A percentile compares a stretch with the other conserved stretches of the same genome.
Evolutionary conservation across 2,329 filamentous ascomycete genomes (phyloP).

Genomic region (Pseudogymnoascus sp.): DNA sequence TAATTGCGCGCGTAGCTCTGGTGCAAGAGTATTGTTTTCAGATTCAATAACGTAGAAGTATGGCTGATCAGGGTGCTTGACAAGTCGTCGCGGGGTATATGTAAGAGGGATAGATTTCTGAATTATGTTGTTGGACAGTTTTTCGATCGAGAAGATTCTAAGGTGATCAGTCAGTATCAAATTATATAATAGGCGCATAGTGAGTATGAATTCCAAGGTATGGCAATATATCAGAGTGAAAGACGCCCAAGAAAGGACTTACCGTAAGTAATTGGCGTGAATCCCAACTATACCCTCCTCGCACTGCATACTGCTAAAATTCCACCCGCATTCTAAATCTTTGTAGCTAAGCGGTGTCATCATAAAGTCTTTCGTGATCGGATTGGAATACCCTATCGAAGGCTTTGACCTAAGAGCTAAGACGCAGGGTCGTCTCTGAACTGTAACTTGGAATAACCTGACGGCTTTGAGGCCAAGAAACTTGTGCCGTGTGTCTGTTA

Average conservation of each 20-base stretch:
- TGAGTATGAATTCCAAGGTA: slow-evolving; percentile 13
- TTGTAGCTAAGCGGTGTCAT: slow-evolving; percentile 86
- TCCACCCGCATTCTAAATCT: slow-evolving; percentile 87
- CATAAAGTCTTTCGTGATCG: slow-evolving; percentile 78
- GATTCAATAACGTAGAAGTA: slow-evolving; percentile 91
- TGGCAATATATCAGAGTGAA: no score
- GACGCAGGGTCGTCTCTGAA: slow-evolving; percentile 75
- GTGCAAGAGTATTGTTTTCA: slow-evolving; percentile 83
- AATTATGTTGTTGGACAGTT: slow-evolving; percentile 73
- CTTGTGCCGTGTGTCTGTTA: slow-evolving; percentile 88
- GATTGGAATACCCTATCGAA: slow-evolving; percentile 93
- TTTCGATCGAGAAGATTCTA: slow-evolving; percentile 85
- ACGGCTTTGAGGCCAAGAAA: slow-evolving; percentile 89
- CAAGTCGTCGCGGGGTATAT: slow-evolving; percentile 82
- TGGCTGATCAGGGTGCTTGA: slow-evolving; percentile 78
- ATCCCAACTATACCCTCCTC: slow-evolving; percentile 91
- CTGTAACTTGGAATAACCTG: slow-evolving; percentile 81
- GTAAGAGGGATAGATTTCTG: slow-evolving; percentile 78
- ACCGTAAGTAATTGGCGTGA: slow-evolving; percentile 80
- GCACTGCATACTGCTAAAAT: slow-evolving; percentile 91
- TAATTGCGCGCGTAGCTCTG: slow-evolving; percentile 65
- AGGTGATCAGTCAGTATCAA: slow-evolving; percentile 14
- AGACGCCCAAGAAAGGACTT: slow-evolving; percentile 37
- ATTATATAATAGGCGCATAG: slow-evolving; percentile 31
- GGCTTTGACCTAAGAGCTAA: slow-evolving; percentile 84